These are phyloP conservation scores for Krasilnikovozyma curviuscula DNA, from an alignment of 768 basidiomycete species.

Conservation along the genomic window DNA sequence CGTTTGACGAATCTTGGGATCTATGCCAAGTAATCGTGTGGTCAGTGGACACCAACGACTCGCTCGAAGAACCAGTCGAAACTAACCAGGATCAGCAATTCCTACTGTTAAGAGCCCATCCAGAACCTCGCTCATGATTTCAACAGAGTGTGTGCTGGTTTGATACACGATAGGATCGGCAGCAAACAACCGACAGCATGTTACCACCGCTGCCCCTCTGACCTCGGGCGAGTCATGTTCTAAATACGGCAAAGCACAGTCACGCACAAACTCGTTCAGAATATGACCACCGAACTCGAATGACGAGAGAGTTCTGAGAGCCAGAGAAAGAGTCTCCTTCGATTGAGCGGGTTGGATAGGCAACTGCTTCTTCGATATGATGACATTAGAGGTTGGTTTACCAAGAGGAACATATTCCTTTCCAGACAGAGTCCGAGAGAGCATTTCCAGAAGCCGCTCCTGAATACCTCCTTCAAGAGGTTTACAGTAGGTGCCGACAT, in stretches of 20 bases:
- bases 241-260: slow-evolving; percentile 73
- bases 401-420: slow-evolving; percentile 75
- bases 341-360: neutral
- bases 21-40: slow-evolving; percentile 33
- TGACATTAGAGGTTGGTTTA: slow-evolving; percentile 39
- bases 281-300: slow-evolving; percentile 94
- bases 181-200: slow-evolving; percentile 79
- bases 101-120: slow-evolving; percentile 88
- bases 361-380: neutral
- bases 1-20: slow-evolving; percentile 60
- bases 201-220: slow-evolving; percentile 68
- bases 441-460: slow-evolving; percentile 77
- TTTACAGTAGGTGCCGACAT: slow-evolving; percentile 69
- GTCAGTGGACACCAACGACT: no score
- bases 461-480: slow-evolving; percentile 46
- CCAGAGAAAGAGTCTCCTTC: slow-evolving; percentile 43
- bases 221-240: slow-evolving; percentile 82
- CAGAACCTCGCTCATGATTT: slow-evolving; percentile 92
- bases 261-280: slow-evolving; percentile 86
- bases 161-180: slow-evolving; percentile 91
- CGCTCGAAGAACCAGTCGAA: slow-evolving; percentile 1
- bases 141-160: slow-evolving; percentile 84
- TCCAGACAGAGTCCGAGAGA: slow-evolving; percentile 62
- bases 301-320: slow-evolving; percentile 62
- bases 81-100: slow-evolving; percentile 79